phyloP scores from a whole-genome alignment of 1,139 yeast genomes.

The Candida sojae region DNA sequence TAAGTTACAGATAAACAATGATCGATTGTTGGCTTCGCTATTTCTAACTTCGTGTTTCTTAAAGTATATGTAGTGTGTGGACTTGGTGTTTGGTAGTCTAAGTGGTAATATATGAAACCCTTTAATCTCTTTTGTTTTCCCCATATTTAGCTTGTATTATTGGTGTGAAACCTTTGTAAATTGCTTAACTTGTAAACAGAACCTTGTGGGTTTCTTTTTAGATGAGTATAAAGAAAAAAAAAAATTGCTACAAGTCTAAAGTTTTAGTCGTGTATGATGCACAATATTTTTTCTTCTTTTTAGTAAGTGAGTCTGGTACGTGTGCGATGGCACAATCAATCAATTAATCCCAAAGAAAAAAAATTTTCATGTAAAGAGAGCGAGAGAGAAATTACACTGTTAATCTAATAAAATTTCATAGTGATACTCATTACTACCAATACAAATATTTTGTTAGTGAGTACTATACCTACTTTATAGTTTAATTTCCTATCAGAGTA shows the following conservation, averaged over 20 bases:
- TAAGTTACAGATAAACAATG: constrained; percentile 74
- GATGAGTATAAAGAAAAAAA: constrained; percentile 1
- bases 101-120: constrained; percentile 59
- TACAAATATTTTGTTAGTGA: constrained; percentile 1
- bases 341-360: not conserved
- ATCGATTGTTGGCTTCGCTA: constrained; percentile 31
- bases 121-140: constrained; percentile 41
- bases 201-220: not conserved
- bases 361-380: not conserved
- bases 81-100: constrained; percentile 31
- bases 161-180: no score
- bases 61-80: constrained; percentile 53
- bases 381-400: not conserved
- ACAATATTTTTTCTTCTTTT: not conserved
- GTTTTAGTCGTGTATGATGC: not conserved
- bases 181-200: not conserved
- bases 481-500: not conserved
- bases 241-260: not conserved
- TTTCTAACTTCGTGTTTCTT: constrained; percentile 63
- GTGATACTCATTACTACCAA: not conserved
- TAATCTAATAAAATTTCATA: not conserved
- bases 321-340: not conserved
- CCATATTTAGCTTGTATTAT: constrained; percentile 3
- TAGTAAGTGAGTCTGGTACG: not conserved
- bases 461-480: not conserved